Evolutionary conservation across 2,329 filamentous ascomycete genomes (phyloP), one percentile per base, ranked within the genome.

Genomic region (Sporothrix globosa): DNA sequence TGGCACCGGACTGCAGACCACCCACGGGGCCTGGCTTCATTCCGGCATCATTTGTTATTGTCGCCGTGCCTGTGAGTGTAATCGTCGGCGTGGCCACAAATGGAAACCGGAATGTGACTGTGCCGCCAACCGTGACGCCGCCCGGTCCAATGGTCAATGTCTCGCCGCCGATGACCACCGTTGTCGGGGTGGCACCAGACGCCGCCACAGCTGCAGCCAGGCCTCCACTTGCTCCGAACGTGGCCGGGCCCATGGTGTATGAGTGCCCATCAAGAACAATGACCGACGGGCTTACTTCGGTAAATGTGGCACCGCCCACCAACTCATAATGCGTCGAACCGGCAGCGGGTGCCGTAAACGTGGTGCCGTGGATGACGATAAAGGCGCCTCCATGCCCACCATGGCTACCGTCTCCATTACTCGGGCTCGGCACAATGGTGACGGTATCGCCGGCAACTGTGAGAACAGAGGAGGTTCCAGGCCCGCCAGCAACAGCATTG

Each of bases 301-400:
- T 85, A 68, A 87, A 79, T 3, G 85, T 86, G 19, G 82, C 84
- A 13, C 85, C 85, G 67, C 85, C 85, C 10, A 85, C 81, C 69
- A 86, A 81, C 56, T 82, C 83, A 74, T 80, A 82, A 2, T 79
- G 77, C 0, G 82, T 84, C 14, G 78, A 79, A 1, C 75, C 77
- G 1, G 76, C 67, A 2, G 74, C 73, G 17, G 76, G 73, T 0
- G 84, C 85, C 21, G 84, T 84, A 0, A 86, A 70, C 0, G 81
- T 83, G 41, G 77, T 79, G 41, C 80, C 79, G 73, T 76, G 80
- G 2, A 83, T 75, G 2, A 79, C 73, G 6, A 86, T n/a, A 60
- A 60, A 60, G 34, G 34, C 56, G 4, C 56, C 56, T 10, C 56
- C 56, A n/a, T 3, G 14, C 44, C 44, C 75, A 24, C 82, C 84